A percentile compares a stretch with the other conserved stretches of the same genome.
These are phyloP conservation scores for Stylonectria norvegica DNA, from an alignment of 2,329 filamentous ascomycete genomes.

Conservation along the genomic window DNA sequence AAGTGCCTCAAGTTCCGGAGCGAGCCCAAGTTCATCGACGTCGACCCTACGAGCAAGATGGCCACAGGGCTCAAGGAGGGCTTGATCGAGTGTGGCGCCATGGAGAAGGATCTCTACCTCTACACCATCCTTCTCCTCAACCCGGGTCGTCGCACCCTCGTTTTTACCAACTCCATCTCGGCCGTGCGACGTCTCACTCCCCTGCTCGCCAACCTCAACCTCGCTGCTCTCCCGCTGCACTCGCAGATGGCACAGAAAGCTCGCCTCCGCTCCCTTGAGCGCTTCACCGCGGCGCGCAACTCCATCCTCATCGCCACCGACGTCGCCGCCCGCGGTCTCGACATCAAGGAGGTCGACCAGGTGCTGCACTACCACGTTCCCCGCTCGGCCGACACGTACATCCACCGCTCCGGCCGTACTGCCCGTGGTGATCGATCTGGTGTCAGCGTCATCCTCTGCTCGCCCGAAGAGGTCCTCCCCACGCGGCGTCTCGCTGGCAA, in stretches of 20 bases:
- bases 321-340: slow-evolving; percentile 87
- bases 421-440: slow-evolving; percentile 77
- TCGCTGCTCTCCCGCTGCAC: slow-evolving; percentile 76
- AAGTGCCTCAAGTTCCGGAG: slow-evolving; percentile 86
- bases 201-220: slow-evolving; percentile 75
- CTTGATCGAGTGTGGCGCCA: slow-evolving; percentile 84
- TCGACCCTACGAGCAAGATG: slow-evolving; percentile 87
- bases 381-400: slow-evolving; percentile 85
- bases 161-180: slow-evolving; percentile 96
- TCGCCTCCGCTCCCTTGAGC: slow-evolving; percentile 85
- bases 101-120: slow-evolving; percentile 95
- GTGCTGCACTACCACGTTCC: slow-evolving; percentile 96
- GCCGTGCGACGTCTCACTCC: slow-evolving; percentile 83
- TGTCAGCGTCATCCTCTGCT: slow-evolving; percentile 82
- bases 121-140: slow-evolving; percentile 85
- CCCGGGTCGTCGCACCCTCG: slow-evolving; percentile 73
- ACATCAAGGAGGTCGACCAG: slow-evolving; percentile 85
- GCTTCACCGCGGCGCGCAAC: slow-evolving; percentile 68
- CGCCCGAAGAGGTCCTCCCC: slow-evolving; percentile 83
- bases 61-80: slow-evolving; percentile 82
- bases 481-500: slow-evolving; percentile 82
- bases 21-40: slow-evolving; percentile 85
- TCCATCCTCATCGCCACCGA: slow-evolving; percentile 85
- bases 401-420: slow-evolving; percentile 91
- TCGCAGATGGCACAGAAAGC: slow-evolving; percentile 97